These are phyloP conservation scores for Apiospora malaysiana DNA, from an alignment of 2,329 filamentous ascomycete species.

Conservation along the genomic window DNA sequence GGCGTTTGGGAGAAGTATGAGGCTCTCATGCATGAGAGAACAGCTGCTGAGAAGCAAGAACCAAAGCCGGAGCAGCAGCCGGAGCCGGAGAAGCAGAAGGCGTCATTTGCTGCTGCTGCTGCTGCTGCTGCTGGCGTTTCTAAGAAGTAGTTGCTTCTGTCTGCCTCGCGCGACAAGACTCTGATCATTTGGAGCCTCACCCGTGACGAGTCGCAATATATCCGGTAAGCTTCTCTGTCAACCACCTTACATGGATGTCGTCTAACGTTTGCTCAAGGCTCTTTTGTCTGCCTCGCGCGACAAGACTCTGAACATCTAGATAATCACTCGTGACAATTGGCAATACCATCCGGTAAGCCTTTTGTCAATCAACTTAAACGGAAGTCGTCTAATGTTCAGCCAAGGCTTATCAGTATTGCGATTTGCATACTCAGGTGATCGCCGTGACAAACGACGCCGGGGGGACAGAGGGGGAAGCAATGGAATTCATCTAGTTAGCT, in stretches of 20 bases:
- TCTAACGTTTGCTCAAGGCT: no score
- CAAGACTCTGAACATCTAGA: slow-evolving; percentile 98
- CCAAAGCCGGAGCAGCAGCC: not conserved
- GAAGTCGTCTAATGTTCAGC: not conserved
- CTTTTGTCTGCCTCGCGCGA: not conserved
- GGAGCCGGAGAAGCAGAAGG: not conserved
- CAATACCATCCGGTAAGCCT: not conserved
- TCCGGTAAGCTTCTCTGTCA: no score
- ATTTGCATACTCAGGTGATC: not conserved
- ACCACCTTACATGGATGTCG: no score
- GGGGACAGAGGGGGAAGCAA: not conserved
- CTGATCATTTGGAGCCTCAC: slow-evolving; percentile 99
- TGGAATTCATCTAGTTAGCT: not conserved
- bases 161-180: slow-evolving; percentile 58
- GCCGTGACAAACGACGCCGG: no score
- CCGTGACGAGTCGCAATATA: slow-evolving; percentile 92
- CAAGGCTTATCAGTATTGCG: not conserved
- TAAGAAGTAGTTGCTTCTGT: not conserved
- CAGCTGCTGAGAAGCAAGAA: not conserved
- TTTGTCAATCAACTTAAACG: not conserved
- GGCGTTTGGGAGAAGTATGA: slow-evolving; percentile 1
- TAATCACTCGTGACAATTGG: slow-evolving; percentile 67
- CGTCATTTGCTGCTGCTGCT: not conserved
- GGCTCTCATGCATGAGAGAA: not conserved
- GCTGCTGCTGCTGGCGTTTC: not conserved